Base-by-base conservation (phyloP, 208 protist species). In the Leishmania aethiopica region DNA sequence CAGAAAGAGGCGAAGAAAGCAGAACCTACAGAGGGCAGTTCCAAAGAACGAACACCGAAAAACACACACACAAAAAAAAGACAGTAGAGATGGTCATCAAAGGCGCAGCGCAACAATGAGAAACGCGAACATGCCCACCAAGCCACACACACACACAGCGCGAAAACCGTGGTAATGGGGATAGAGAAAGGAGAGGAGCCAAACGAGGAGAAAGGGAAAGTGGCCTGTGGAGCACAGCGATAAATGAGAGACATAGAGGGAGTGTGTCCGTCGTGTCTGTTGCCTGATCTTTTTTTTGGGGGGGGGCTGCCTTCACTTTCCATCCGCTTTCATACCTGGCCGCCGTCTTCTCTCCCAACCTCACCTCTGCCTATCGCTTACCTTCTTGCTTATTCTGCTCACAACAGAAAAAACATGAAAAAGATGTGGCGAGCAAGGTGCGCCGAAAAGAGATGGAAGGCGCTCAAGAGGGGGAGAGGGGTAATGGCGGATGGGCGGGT, bases 391-490 rank as follows among this genome's bases (percentile, higher is more conserved):
- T 35, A 17, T 2, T 40, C 28, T 32, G 32, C 8, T 69, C n/a
- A 32, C 11, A 15, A 40, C 0, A 57, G 13, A 11, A 60, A 80
- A 78, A 17, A 47, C 67, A 40, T 42, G 62, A 62, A 57, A 64
- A 62, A 49, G 47, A 64, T 66, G 47, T 45, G 64, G 59, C 60
- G 45, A 67, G 75, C n/a, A 40, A 71, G 22, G 67, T 78, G 32
- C 5, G 3, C 62, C 32, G 32, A 22, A 69, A 40, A 40, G 59
- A 64, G n/a, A 7, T 64, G n/a, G 35, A 40, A 40, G 62, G 32
- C 15, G 28, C 62, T 35, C 32, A 69, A 6, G 32, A 40, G 62
- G 28, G 62, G 17, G 32, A 22, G 13, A 19, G 32, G 32, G 32
- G 32, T 49, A 8, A 8, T 49, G 45, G 8, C 8, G 45, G 8